These are phyloP conservation scores for Lachancea lanzarotensis DNA, from an alignment of 805 yeast genomes.

Conservation along the genomic window DNA sequence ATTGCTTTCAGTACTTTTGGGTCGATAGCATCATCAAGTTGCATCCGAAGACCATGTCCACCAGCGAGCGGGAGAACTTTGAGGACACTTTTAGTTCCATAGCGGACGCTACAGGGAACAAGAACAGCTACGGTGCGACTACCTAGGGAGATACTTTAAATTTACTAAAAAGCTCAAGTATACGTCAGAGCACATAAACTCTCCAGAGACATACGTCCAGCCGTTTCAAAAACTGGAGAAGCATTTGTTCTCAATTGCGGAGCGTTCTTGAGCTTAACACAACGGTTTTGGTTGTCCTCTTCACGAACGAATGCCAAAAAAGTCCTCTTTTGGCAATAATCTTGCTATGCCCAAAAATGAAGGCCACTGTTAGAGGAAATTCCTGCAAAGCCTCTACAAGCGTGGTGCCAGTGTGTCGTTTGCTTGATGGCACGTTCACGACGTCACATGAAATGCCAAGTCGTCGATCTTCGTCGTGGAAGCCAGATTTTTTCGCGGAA, in stretches of 20 bases:
- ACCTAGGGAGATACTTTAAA: not conserved
- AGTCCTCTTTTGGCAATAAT: not conserved
- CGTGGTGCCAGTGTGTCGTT: no score
- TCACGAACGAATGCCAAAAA: not conserved
- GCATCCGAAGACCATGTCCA: constrained; percentile 26
- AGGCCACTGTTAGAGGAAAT: not conserved
- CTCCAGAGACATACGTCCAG: no score
- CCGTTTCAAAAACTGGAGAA: no score
- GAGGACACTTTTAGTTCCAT: constrained; percentile 17
- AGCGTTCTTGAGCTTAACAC: not conserved
- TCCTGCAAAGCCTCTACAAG: not conserved
- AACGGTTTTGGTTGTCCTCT: not conserved
- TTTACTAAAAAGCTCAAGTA: no score
- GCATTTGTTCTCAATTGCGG: not conserved
- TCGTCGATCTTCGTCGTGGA: not conserved
- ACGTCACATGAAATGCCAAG: not conserved
- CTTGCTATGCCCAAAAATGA: no score
- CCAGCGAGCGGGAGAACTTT: constrained; percentile 25
- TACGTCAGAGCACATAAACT: not conserved
- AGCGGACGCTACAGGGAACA: not conserved
- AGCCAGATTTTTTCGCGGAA: not conserved
- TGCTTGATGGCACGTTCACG: not conserved
- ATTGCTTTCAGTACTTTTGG: constrained; percentile 64
- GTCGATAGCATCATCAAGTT: constrained; percentile 69
- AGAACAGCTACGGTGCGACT: constrained; percentile 1